Evolutionary conservation across 1,284 basidiomycete genomes (phyloP), one percentile per base, ranked within the genome.

Genomic region (Singerocomus inundabilis): DNA sequence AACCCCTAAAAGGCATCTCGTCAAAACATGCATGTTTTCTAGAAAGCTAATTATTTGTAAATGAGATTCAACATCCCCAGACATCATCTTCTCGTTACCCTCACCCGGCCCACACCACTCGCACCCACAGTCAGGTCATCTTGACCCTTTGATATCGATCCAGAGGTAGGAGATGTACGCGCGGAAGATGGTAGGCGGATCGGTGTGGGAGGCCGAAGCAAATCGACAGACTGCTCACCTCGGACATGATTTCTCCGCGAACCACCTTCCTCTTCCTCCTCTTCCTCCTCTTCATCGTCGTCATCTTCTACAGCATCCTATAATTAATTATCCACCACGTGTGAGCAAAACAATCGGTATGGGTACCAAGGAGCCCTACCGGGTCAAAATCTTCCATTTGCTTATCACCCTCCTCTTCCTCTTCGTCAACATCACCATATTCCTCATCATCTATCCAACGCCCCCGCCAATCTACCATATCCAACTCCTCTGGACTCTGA

Each of bases 381-480:
- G 83, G 82, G 70, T 89, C 88, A 68, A 90, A 90, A 61, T 89
- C 85, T 64, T 89, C 88, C 86, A 89, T 88, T 46, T 80, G 84
- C 53, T 84, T 75, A 61, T 88, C 86, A 54, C 74, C 79, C 47
- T 80, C 82, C 1, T 80, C 79, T n/a, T 80, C 80, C 21, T 79
- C 79, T 4, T 82, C 82, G 30, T 84, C 83, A 12, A 80, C 76
- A 15, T 78, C 77, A 21, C 74, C 72, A 18, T 82, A 81, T 44
- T 87, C 84, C 49, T 87, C 84, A 46, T 86, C 88, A 44, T 87
- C 83, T 58, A 91, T 83, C 90, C 91, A 95, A 46, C 88, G 74
- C 10, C 93, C 92, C 55, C 86, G 78, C 82, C 84, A 89, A 70
- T 96, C 93, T 18, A 95, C 91, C 59, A 79, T 73, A 58, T 96